Percentiles rank a stretch among this genome's conserved stretches.
Conservation (phyloP, 495 filamentous ascomycete species). For the Aspergillus ellipticus region DNA sequence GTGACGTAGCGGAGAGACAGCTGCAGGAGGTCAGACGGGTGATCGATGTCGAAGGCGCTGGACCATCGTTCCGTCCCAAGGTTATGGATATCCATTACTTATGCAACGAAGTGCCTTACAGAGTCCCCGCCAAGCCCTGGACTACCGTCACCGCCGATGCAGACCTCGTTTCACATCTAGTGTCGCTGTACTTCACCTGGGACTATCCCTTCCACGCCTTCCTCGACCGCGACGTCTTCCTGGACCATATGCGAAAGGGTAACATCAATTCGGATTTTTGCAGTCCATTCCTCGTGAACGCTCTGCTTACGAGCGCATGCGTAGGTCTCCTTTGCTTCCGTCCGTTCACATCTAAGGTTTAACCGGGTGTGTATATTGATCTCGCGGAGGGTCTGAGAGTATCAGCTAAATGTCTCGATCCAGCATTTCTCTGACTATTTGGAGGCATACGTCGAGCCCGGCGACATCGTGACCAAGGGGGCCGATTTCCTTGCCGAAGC, state of each 20-base stretch:
- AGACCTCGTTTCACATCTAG: conserved; percentile 50
- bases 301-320: conserved; percentile 48
- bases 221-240: conserved; percentile 46
- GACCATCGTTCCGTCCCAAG: conserved; percentile 36
- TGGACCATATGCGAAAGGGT: conserved; percentile 40
- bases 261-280: conserved; percentile 40
- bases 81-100: conserved; percentile 49
- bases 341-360: neutral
- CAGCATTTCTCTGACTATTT: conserved; percentile 47
- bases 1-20: conserved; percentile 17
- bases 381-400: neutral
- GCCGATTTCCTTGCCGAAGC: conserved; percentile 42
- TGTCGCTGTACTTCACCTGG: conserved; percentile 54
- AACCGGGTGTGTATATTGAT: neutral
- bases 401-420: neutral
- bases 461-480: conserved; percentile 43
- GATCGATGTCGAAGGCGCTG: conserved; percentile 32
- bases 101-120: conserved; percentile 36
- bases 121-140: conserved; percentile 48
- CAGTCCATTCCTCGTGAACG: conserved; percentile 52
- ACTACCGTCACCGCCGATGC: conserved; percentile 47
- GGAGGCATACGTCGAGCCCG: conserved; percentile 39
- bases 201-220: conserved; percentile 49
- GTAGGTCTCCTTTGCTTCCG: conserved; percentile 22
- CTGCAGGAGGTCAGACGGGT: conserved; percentile 30